Base-by-base conservation (phyloP, 2,329 filamentous ascomycete genomes). In the Fusarium sp. region DNA sequence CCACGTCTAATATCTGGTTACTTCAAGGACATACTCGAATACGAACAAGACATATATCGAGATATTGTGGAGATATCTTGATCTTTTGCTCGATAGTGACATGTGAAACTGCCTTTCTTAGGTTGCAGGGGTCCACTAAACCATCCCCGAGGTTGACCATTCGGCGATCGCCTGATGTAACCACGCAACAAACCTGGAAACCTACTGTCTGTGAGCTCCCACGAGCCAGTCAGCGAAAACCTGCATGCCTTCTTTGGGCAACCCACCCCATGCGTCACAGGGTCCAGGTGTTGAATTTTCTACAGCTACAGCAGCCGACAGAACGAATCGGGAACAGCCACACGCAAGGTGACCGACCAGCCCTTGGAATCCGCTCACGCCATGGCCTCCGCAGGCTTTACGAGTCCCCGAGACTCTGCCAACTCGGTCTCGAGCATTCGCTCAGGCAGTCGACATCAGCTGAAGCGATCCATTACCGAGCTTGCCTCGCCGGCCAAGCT, bases 381-480 rank as follows among this genome's bases (percentile, higher is more conserved):
- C 56, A 69, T 71, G 67, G 59, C 73, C 63, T 73, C 73, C 57
- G 61, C 73, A 59, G 73, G 58, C 61, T 71, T 64, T 55, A 65
- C 63, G 54, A 67, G 70, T 57, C 73, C 73, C 31, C 72, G 71
- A 51, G 63, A 73, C 62, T 75, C 73, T 31, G 38, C 59, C 58
- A 69, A 73, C 53, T 71, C 72, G 28, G 63, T 71, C 31, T 69
- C 74, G 40, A 71, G 69, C 44, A 57, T 66, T 57, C 73, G 72
- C 54, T 66, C 73, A 26, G 72, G 71, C 74, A 70, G 74, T 76
- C 83, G 83, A 61, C 87, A 88, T 70, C 85, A 87, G 70, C 80
- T 88, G 62, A 85, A 82, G 63, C 84, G 86, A 34, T 89, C 88
- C 46, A 82, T 88, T 61, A 84, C 84, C 44, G 87, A 88, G 67